Base-by-base conservation (phyloP, 2,329 filamentous ascomycete species). In the Curvularia hawaiiensis region DNA sequence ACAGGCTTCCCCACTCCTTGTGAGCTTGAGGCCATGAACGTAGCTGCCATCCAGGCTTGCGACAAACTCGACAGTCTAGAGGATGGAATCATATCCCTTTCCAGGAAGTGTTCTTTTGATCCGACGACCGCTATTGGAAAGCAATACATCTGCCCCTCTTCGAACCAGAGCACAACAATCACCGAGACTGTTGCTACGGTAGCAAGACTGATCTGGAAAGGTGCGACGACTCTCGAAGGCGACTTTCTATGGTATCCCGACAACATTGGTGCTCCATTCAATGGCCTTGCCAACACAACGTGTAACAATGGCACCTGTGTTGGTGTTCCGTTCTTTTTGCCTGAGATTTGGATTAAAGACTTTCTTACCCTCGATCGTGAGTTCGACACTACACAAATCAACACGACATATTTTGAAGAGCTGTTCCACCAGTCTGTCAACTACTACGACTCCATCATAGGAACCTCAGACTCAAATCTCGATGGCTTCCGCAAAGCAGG, bases 21-120 rank as follows among this genome's bases (percentile, higher is more conserved):
- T 51, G 70, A 72, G 47, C 47, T 72, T 2, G 59, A 66, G 8
- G 63, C 58, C 20, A 60, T 72, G 38, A 54, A 49, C 9, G 16
- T 56, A 2, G 63, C 56, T 12, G 59, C 50, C 0, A 46, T 69
- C 4, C 61, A 63, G 14, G 54, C 56, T 7, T 75, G 73, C 47
- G 69, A 73, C 49, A 50, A 31, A n/a, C 47, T 66, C 0, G 71
- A 75, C 52, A 68, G 68, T 4, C 52, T 67, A 2, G 3, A 69
- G 58, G 38, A 85, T 70, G 64, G 65, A 4, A 58, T 74, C 10
- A 58, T 74, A 4, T 49, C 56, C 12, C 56, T 65, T 22, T 65
- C 69, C 0, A 54, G 59, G 5, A 30, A 35, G 0, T 75, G 71
- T 55, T 41, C 58, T 2, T 74, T 73, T 45, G 59, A 69, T 11